Evolutionary conservation across 2,329 filamentous ascomycete genomes (phyloP), one percentile per base, ranked within the genome.

Genomic region (Pseudopyricularia javanii): DNA sequence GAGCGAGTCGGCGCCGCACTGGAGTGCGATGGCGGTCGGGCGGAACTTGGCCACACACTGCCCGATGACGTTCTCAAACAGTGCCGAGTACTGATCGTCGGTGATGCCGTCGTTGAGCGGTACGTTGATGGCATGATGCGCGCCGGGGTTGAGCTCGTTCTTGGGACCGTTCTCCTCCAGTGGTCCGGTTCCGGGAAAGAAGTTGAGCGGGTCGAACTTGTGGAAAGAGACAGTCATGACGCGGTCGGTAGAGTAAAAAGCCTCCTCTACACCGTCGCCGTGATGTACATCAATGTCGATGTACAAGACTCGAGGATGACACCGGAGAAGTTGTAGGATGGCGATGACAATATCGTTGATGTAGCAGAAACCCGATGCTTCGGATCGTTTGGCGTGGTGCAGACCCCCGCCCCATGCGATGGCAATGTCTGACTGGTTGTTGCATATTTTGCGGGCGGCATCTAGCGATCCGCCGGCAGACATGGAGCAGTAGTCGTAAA

Each of bases 281-380:
- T 93, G 87, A 66, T 93, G 87, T 7, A 93, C 86, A 66, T 93
- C 88, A 59, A 93, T 91, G 67, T 93, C 88, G 60, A 97, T 91
- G 68, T 97, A 96, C 54, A 97, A 76, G 7, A 97, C 91, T 49
- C 91, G 85, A 15, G 89, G 83, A 60, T 91, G 82, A 62, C 85
- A 79, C 30, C 87, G 84, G 15, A 97, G 75, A 9, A 98, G 79
- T 65, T 96, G 86, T 35, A 97, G 78, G 60, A 96, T 93, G 34
- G 87, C 89, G 48, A 98, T 79, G 54, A 97, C 93, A 61, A 97
- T 97, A 68, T 98, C 93, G 68, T 98, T 98, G 71, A 97, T 90
- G 71, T 98, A 98, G 72, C 93, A 98, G 69, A 98, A 98, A 0
- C 93, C 93, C 14, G 86, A 91, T 0, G 93, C 91, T 69, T 95